Percentiles rank a stretch among this genome's conserved stretches.
Conservation (phyloP, 139 green algal species). For the Chlamydomonas sp. region DNA sequence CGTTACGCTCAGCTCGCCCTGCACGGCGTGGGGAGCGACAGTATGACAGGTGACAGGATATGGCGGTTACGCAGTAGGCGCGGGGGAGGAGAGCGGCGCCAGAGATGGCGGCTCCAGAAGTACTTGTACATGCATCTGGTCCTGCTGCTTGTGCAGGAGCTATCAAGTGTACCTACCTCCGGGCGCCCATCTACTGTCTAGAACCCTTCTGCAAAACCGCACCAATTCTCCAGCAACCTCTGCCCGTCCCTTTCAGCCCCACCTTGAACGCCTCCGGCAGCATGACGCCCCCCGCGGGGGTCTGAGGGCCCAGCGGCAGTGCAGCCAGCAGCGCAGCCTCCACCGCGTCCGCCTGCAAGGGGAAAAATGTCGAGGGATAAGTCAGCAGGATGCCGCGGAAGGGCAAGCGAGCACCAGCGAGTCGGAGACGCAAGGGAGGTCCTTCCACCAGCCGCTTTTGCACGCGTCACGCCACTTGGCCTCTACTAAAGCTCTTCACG, state of each 20-base stretch:
- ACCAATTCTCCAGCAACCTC: neutral
- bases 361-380: neutral
- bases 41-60: neutral
- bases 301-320: constrained; percentile 87
- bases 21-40: neutral
- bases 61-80: neutral
- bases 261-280: constrained; percentile 87
- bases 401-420: neutral
- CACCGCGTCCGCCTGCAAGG: constrained; percentile 80
- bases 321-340: constrained; percentile 85
- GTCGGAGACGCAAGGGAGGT: neutral
- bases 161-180: no score
- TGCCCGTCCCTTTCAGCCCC: neutral
- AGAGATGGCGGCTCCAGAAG: no score
- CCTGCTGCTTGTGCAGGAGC: no score
- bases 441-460: no score
- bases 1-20: constrained; percentile 81
- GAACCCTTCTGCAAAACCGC: neutral
- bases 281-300: constrained; percentile 81
- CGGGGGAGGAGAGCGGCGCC: no score
- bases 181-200: no score
- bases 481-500: no score
- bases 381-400: neutral
- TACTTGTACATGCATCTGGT: no score
- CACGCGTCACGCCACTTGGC: no score